Conservation (phyloP, 495 filamentous ascomycete species). For the Xylaria grammica region DNA sequence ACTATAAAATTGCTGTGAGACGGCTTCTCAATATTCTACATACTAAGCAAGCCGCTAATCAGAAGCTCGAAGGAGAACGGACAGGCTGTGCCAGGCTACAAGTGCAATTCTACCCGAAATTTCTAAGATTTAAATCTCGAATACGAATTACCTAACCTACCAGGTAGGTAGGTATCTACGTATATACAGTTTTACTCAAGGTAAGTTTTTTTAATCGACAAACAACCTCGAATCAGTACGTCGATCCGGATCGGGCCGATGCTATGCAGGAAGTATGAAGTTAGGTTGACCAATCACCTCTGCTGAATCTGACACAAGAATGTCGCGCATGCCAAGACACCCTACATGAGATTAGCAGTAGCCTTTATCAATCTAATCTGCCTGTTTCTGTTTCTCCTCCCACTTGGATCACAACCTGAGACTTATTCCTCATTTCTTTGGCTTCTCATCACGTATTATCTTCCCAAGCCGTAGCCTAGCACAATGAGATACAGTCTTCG, state of each 20-base stretch:
- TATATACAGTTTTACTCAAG: too few relatives aligned
- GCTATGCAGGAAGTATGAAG: background rate
- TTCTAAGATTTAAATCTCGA: too few relatives aligned
- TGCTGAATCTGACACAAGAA: conserved; percentile 7
- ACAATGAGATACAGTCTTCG: background rate
- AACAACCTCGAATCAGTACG: background rate
- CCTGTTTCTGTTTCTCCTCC: background rate
- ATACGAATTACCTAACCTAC: too few relatives aligned
- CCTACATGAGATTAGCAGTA: too few relatives aligned
- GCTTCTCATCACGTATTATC: background rate
- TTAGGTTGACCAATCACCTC: conserved; percentile 13
- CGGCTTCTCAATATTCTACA: too few relatives aligned
- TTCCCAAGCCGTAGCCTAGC: too few relatives aligned
- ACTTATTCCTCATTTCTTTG: background rate
- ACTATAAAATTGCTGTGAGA: too few relatives aligned
- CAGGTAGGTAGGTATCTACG: too few relatives aligned
- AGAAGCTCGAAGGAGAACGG: too few relatives aligned
- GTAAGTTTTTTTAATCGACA: background rate
- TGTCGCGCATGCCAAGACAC: conserved; percentile 17
- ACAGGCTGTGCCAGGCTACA: too few relatives aligned
- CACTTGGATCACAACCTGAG: background rate
- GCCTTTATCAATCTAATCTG: background rate
- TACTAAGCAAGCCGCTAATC: too few relatives aligned
- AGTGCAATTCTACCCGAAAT: too few relatives aligned
- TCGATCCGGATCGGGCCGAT: conserved; percentile 8